These are phyloP conservation scores for Lathyrus aphaca DNA, from an alignment of 306 rosid species.

Conservation along the genomic window DNA sequence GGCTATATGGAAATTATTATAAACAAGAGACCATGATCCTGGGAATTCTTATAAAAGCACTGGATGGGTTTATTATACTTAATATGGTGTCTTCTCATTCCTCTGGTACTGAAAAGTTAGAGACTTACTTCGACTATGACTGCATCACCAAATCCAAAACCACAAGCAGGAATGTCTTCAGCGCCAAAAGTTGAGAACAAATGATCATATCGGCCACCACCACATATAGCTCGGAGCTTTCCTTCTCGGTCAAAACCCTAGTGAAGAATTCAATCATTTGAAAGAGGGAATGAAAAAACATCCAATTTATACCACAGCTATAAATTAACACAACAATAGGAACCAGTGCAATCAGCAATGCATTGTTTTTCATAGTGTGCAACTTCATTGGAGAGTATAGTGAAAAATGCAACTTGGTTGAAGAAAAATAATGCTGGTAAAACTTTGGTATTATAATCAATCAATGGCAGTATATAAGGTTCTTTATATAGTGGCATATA, in stretches of 20 bases:
- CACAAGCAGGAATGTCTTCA: conserved; percentile 90
- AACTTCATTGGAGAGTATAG: conserved; percentile 24
- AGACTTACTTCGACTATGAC: conserved; percentile 89
- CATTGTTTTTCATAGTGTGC: neutral
- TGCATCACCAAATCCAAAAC: conserved; percentile 98
- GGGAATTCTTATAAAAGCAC: conserved; percentile 24
- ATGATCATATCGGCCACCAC: conserved; percentile 91
- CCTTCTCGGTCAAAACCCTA: conserved; percentile 95
- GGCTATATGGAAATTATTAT: too few species aligned
- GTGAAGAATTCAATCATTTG: conserved; percentile 36
- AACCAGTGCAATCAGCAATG: conserved; percentile 21
- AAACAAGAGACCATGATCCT: too few species aligned
- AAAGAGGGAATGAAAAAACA: conserved; percentile 29
- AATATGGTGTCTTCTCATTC: conserved; percentile 27
- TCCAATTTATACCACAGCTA: conserved; percentile 25
- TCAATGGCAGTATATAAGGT: conserved; percentile 29
- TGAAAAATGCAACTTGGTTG: conserved; percentile 27
- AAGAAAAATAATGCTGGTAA: conserved; percentile 25
- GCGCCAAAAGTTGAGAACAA: conserved; percentile 95
- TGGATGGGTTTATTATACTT: conserved; percentile 17
- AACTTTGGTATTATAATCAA: conserved; percentile 3
- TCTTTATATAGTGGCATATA: neutral
- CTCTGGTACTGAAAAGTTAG: conserved; percentile 18
- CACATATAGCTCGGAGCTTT: conserved; percentile 97
- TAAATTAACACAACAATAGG: conserved; percentile 23